Percentiles rank a stretch among this genome's conserved stretches.
These are phyloP conservation scores for Phytophthora fragariae DNA, from an alignment of 352 stramenopile species.

Conservation along the genomic window DNA sequence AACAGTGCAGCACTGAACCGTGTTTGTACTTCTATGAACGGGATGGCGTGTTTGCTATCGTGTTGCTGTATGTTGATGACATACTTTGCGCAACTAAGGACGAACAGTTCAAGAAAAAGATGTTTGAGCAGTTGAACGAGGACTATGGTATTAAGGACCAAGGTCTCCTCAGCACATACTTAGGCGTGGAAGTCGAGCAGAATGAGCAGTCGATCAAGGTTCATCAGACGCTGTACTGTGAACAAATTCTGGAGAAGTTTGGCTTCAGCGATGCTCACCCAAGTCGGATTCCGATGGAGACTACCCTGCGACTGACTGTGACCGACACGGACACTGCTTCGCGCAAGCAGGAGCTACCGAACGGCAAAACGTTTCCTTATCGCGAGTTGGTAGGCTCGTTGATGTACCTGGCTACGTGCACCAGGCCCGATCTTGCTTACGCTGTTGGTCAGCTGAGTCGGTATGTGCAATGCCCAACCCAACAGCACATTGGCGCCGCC, in stretches of 20 bases:
- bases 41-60: neutral
- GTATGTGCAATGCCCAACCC: neutral
- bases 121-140: conserved; percentile 21
- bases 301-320: neutral
- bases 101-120: conserved; percentile 22
- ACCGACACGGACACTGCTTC: neutral
- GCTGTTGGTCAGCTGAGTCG: neutral
- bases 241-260: conserved; percentile 6
- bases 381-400: neutral
- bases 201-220: conserved; percentile 6
- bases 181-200: conserved; percentile 13
- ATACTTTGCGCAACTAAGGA: conserved; percentile 11
- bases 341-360: neutral
- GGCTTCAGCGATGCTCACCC: neutral
- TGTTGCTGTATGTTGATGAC: neutral
- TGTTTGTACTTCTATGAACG: neutral
- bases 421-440: conserved; percentile 1
- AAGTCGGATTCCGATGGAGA: conserved; percentile 13
- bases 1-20: neutral
- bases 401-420: conserved; percentile 6
- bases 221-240: conserved; percentile 9
- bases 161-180: neutral
- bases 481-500: neutral
- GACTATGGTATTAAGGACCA: conserved; percentile 36
- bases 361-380: conserved; percentile 5